Evolutionary conservation across 2,329 filamentous ascomycete species (phyloP).

Genomic region (Chrysoporthe puriensis): DNA sequence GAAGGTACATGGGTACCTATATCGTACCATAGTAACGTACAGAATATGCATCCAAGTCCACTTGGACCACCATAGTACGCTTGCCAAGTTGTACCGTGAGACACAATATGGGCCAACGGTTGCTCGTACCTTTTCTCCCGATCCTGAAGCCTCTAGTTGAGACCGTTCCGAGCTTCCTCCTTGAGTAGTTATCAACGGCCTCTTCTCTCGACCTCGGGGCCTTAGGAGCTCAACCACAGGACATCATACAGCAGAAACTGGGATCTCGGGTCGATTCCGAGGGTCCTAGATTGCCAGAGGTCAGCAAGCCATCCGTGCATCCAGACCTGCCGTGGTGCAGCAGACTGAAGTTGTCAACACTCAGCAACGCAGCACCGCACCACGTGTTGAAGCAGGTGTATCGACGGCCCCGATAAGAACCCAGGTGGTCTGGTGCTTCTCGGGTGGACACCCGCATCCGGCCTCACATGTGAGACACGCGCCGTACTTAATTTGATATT

Average conservation of each 20-base stretch:
- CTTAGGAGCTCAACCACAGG: background rate
- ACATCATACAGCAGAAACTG: background rate
- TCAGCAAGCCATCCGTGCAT: background rate
- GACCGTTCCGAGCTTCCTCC: background rate
- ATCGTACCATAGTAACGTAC: slow-evolving; percentile 5
- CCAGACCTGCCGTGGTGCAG: background rate
- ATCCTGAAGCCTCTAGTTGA: background rate
- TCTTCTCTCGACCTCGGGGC: background rate
- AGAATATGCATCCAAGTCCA: slow-evolving; percentile 1
- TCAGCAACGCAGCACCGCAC: background rate
- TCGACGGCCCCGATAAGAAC: background rate
- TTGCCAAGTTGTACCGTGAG: background rate
- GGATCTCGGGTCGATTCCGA: background rate
- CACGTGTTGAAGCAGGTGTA: background rate
- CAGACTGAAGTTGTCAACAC: background rate
- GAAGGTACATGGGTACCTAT: slow-evolving; percentile 6
- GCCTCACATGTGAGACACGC: background rate
- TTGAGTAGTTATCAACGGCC: background rate
- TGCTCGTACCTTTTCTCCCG: background rate
- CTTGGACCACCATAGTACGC: background rate
- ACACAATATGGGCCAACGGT: background rate
- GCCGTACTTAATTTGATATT: background rate
- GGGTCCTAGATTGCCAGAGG: background rate
- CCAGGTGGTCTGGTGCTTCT: background rate
- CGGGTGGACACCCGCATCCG: background rate